Evolutionary conservation across 768 basidiomycete genomes (phyloP).

Genomic region (Pulveroboletus frians): DNA sequence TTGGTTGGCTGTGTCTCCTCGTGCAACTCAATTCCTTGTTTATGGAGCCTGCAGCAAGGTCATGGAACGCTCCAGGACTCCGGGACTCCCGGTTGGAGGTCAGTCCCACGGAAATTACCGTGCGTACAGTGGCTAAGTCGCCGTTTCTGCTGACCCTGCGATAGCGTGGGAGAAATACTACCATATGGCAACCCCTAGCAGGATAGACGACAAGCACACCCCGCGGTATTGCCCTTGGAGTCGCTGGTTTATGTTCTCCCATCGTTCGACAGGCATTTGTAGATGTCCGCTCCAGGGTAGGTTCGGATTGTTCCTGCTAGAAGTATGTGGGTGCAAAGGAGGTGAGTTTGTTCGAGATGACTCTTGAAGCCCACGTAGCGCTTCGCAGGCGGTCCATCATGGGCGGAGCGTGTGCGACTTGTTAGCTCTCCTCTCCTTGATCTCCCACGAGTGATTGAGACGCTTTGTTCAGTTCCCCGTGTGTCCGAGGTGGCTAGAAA

Average conservation of each 20-base stretch:
- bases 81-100: background rate
- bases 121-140: background rate
- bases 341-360: constrained; percentile 14
- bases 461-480: constrained; percentile 40
- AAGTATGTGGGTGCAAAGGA: constrained; percentile 37
- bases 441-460: background rate
- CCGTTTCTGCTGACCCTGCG: background rate
- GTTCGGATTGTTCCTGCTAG: constrained; percentile 25
- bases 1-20: background rate
- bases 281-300: constrained; percentile 9
- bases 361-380: background rate
- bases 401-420: constrained; percentile 41
- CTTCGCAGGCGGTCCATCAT: constrained; percentile 42
- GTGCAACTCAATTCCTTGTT: background rate
- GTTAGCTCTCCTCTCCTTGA: constrained; percentile 18
- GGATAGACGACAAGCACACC: constrained; percentile 22
- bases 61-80: too few relatives aligned
- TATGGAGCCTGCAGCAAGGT: too few relatives aligned
- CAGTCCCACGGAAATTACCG: background rate
- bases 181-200: background rate
- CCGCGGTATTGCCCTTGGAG: constrained; percentile 22
- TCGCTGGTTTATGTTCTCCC: constrained; percentile 16
- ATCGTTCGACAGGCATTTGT: constrained; percentile 2
- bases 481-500: constrained; percentile 13
- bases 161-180: constrained; percentile 6